Evolutionary conservation across 495 filamentous ascomycete genomes (phyloP).

Genomic region (Darksidea phi): DNA sequence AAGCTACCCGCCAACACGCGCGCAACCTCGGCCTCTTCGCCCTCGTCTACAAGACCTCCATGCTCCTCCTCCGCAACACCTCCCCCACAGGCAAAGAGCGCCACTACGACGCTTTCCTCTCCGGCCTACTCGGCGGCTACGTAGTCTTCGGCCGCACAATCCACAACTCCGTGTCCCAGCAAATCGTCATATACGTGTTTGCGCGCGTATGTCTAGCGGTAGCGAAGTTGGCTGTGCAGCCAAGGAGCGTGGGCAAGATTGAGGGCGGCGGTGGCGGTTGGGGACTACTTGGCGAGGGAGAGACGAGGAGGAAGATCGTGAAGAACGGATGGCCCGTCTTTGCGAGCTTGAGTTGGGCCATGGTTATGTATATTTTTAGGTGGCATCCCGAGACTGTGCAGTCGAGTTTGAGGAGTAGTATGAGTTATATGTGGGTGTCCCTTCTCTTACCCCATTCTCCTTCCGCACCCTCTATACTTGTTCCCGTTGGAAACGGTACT

Average conservation of each 20-base stretch:
- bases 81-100: constrained; percentile 62
- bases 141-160: constrained; percentile 82
- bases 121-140: constrained; percentile 91
- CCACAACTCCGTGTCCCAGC: constrained; percentile 82
- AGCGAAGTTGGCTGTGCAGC: constrained; percentile 77
- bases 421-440: constrained; percentile 87
- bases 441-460: not conserved
- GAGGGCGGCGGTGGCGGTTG: constrained; percentile 44
- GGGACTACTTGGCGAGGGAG: constrained; percentile 43
- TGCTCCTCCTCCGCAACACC: constrained; percentile 66
- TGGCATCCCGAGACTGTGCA: constrained; percentile 89
- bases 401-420: constrained; percentile 87
- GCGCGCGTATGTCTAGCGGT: constrained; percentile 81
- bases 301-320: constrained; percentile 53
- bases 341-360: constrained; percentile 81
- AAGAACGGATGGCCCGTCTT: constrained; percentile 86
- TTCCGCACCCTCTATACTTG: no score
- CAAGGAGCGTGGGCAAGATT: constrained; percentile 42
- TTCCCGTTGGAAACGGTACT: constrained; percentile 15
- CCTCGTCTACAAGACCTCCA: constrained; percentile 77
- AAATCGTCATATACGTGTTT: constrained; percentile 98
- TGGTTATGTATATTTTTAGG: constrained; percentile 93
- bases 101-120: constrained; percentile 78
- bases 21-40: constrained; percentile 89
- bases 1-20: constrained; percentile 87